Evolutionary conservation across 2,329 filamentous ascomycete genomes (phyloP).

Genomic region (Botrytis paeoniae): DNA sequence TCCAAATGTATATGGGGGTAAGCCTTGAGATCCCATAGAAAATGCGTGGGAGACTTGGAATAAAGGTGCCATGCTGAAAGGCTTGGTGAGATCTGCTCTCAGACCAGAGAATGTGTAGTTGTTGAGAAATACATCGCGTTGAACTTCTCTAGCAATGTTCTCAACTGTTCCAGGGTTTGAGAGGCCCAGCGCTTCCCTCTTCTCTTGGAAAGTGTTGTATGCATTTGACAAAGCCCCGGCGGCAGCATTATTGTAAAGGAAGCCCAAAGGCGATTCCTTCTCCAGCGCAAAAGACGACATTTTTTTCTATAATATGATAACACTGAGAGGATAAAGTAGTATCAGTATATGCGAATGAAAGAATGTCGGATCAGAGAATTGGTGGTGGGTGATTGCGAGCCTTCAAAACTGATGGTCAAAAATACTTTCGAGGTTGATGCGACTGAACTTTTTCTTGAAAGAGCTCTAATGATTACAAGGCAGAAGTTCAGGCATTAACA

Average conservation of each 20-base stretch:
- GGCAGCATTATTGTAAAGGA: conserved; percentile 73
- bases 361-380: conserved; percentile 16
- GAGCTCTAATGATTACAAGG: conserved; percentile 16
- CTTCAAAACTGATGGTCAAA: conserved; percentile 12
- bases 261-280: conserved; percentile 54
- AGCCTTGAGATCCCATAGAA: conserved; percentile 81
- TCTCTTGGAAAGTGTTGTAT: conserved; percentile 77
- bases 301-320: conserved; percentile 18
- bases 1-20: conserved; percentile 93
- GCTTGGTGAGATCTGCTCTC: conserved; percentile 93
- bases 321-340: conserved; percentile 1
- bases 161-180: conserved; percentile 92
- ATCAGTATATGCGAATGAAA: conserved; percentile 2
- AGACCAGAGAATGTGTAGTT: conserved; percentile 97
- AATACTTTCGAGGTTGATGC: conserved; percentile 21
- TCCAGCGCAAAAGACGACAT: conserved; percentile 36
- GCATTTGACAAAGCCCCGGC: conserved; percentile 68
- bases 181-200: conserved; percentile 83
- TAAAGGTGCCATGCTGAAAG: conserved; percentile 86
- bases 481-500: conserved; percentile 10
- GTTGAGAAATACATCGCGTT: conserved; percentile 93
- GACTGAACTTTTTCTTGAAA: conserved; percentile 23
- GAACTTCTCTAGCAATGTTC: conserved; percentile 83
- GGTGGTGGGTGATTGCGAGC: conserved; percentile 9
- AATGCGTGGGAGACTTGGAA: conserved; percentile 99